Evolutionary conservation across 129 eudicot genomes (phyloP).

Genomic region (Gnaphalium uliginosum): DNA sequence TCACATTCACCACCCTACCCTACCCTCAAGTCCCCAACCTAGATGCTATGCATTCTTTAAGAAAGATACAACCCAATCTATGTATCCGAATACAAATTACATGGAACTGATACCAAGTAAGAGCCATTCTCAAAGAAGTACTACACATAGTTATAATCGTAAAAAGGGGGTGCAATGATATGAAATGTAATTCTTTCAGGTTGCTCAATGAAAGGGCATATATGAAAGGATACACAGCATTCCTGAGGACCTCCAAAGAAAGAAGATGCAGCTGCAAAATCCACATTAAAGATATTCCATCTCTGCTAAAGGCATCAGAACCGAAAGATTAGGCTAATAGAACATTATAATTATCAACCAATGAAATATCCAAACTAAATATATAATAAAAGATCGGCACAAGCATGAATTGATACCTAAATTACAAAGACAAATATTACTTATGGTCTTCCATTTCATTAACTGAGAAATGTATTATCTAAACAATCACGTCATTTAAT

Average conservation of each 20-base stretch:
- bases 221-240: conserved; percentile 90
- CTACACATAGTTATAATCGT: conserved; percentile 5
- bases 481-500: conserved; percentile 1
- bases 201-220: conserved; percentile 9
- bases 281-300: conserved; percentile 47
- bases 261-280: conserved; percentile 84
- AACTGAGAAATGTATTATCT: neutral
- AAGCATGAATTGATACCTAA: neutral
- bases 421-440: conserved; percentile 1
- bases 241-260: conserved; percentile 92
- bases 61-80: neutral
- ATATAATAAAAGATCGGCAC: neutral
- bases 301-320: conserved; percentile 45
- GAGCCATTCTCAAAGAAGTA: conserved; percentile 16
- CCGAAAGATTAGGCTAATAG: conserved; percentile 17
- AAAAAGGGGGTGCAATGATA: neutral
- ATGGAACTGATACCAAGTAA: conserved; percentile 2
- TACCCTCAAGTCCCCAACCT: neutral
- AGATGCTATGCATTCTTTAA: conserved; percentile 15
- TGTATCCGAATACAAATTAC: conserved; percentile 2
- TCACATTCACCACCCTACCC: conserved; percentile 16
- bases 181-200: conserved; percentile 20
- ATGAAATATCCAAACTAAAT: conserved; percentile 21
- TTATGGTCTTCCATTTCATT: neutral
- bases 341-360: conserved; percentile 7